These are phyloP conservation scores for Fonsecaea erecta DNA, from an alignment of 2,329 filamentous ascomycete genomes.

Conservation along the genomic window DNA sequence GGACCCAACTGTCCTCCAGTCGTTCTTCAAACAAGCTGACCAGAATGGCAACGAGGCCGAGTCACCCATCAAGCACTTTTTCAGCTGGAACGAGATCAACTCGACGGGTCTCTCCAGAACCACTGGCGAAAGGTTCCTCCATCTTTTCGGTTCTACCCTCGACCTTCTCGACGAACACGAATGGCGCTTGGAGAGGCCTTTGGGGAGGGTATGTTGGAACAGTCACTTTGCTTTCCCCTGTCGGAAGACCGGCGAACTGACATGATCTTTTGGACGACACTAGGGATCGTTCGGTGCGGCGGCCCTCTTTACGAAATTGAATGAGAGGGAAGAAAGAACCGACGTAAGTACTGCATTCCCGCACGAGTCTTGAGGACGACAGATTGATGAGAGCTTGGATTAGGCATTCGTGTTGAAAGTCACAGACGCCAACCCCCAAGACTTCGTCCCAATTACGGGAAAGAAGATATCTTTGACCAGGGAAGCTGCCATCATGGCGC, in stretches of 20 bases:
- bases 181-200: slow-evolving; percentile 27
- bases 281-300: slow-evolving; percentile 28
- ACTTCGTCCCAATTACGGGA: background rate
- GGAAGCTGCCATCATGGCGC: slow-evolving; percentile 27
- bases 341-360: slow-evolving; percentile 18
- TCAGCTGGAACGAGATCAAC: slow-evolving; percentile 17
- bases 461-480: slow-evolving; percentile 15
- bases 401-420: slow-evolving; percentile 13
- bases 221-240: background rate
- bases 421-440: background rate
- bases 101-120: background rate
- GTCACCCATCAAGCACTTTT: slow-evolving; percentile 19
- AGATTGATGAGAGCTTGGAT: background rate
- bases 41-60: background rate
- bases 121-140: slow-evolving; percentile 18
- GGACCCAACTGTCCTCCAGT: slow-evolving; percentile 3
- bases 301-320: slow-evolving; percentile 24
- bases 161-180: slow-evolving; percentile 24
- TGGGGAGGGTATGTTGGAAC: slow-evolving; percentile 17
- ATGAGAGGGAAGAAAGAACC: slow-evolving; percentile 10
- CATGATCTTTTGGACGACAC: background rate
- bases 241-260: background rate
- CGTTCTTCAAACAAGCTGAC: slow-evolving; percentile 2
- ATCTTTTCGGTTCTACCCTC: slow-evolving; percentile 21
- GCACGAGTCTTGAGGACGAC: no score